A percentile compares a stretch with the other conserved stretches of the same genome.
phyloP scores from a whole-genome alignment of 2,329 filamentous ascomycete genomes.

The Achaetomium macrosporum region DNA sequence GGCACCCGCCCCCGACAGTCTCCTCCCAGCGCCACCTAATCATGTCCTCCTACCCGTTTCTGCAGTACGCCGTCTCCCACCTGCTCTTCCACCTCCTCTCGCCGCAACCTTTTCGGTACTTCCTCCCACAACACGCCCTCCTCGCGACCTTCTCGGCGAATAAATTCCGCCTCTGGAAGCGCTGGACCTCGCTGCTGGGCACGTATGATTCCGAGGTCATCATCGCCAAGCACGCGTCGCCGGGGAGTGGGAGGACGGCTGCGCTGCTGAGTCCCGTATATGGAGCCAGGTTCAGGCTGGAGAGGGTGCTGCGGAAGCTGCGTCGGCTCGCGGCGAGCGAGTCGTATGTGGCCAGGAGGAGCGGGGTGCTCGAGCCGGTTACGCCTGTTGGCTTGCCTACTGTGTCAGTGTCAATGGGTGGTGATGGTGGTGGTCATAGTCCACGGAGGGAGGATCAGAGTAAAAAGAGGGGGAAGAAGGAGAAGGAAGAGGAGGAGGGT shows the following conservation, averaged over 20 bases:
- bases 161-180: constrained; percentile 29
- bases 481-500: not conserved
- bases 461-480: not conserved
- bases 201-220: constrained; percentile 21
- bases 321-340: constrained; percentile 17
- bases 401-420: not conserved
- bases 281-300: constrained; percentile 28
- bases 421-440: not conserved
- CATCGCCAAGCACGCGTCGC: constrained; percentile 14
- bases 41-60: constrained; percentile 29
- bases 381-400: constrained; percentile 6
- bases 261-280: constrained; percentile 28
- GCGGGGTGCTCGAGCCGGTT: constrained; percentile 3
- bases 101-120: constrained; percentile 28
- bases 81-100: constrained; percentile 30
- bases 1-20: constrained; percentile 4
- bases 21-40: constrained; percentile 27
- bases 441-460: not conserved
- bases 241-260: constrained; percentile 9
- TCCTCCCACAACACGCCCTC: constrained; percentile 29
- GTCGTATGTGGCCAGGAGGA: not conserved
- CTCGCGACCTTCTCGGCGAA: constrained; percentile 24
- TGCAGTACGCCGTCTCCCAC: constrained; percentile 30
- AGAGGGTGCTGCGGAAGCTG: constrained; percentile 28
- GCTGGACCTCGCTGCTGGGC: constrained; percentile 30